A percentile compares a stretch with the other conserved stretches of the same genome.
Conservation (phyloP, 768 basidiomycete genomes). For the Pisolithus sp. region DNA sequence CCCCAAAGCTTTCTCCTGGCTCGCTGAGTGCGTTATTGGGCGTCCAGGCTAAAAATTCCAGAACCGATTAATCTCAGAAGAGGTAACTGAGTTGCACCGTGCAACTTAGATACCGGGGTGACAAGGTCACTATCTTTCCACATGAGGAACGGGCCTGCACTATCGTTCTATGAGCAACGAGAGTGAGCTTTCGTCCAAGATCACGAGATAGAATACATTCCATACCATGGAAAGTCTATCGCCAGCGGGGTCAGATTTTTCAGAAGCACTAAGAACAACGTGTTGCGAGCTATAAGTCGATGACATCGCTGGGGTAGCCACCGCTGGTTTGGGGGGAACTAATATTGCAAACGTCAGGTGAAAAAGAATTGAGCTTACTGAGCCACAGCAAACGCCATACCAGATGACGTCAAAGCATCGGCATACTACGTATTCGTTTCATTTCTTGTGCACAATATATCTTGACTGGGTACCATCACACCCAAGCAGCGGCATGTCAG, state of each 20-base stretch:
- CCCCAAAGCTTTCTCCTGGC: slow-evolving; percentile 9
- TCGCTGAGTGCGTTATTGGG: slow-evolving; percentile 1
- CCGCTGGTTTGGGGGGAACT: no score
- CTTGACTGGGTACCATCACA: slow-evolving; percentile 37
- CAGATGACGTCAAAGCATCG: background rate
- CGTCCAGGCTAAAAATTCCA: slow-evolving; percentile 14
- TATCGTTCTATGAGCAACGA: slow-evolving; percentile 23
- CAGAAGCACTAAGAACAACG: slow-evolving; percentile 22
- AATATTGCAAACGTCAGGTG: background rate
- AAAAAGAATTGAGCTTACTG: no score
- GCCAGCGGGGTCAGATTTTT: slow-evolving; percentile 14
- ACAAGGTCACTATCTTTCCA: slow-evolving; percentile 16
- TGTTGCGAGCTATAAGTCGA: slow-evolving; percentile 20
- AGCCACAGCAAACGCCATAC: no score
- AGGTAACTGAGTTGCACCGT: slow-evolving; percentile 22
- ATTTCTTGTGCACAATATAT: slow-evolving; percentile 39
- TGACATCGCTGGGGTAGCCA: no score
- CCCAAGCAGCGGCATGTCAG: slow-evolving; percentile 27
- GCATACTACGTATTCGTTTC: background rate
- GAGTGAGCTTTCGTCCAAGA: slow-evolving; percentile 18
- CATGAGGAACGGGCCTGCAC: slow-evolving; percentile 13
- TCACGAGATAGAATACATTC: slow-evolving; percentile 27
- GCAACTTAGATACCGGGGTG: no score
- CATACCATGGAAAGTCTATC: slow-evolving; percentile 16
- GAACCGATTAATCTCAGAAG: slow-evolving; percentile 13